Evolutionary conservation across 2,329 filamentous ascomycete species (phyloP).

Genomic region (Aspergillus aculeatus): DNA sequence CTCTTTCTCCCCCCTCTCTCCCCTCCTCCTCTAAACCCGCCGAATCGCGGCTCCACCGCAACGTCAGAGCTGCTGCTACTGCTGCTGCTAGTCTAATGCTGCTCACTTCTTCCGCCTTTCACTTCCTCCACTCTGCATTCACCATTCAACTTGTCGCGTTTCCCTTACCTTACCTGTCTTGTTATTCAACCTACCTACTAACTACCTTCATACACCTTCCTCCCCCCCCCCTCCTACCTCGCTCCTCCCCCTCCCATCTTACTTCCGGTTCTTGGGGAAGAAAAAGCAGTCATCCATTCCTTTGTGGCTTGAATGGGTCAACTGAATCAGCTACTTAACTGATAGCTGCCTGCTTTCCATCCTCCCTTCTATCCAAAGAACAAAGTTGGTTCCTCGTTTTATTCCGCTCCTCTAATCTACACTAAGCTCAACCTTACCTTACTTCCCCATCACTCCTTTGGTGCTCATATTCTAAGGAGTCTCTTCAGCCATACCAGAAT

Average conservation of each 20-base stretch:
- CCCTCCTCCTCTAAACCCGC: slow-evolving; percentile 3
- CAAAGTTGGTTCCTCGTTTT: not conserved
- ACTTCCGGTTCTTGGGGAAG: too few relatives aligned
- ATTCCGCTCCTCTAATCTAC: not conserved
- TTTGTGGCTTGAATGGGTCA: not conserved
- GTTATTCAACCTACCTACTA: not conserved
- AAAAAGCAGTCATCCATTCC: not conserved
- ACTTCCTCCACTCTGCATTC: not conserved
- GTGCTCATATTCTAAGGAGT: not conserved
- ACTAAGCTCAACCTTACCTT: not conserved
- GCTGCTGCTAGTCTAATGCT: slow-evolving; percentile 1
- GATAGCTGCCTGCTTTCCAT: not conserved
- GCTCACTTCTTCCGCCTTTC: not conserved
- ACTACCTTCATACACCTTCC: not conserved
- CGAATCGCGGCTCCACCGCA: slow-evolving; percentile 16
- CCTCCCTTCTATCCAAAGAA: not conserved
- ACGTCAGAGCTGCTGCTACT: slow-evolving; percentile 19
- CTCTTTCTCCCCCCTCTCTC: too few relatives aligned
- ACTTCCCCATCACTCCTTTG: not conserved
- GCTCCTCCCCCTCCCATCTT: too few relatives aligned
- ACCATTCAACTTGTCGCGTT: slow-evolving; percentile 3
- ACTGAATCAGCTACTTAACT: not conserved
- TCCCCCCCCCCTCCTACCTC: not conserved
- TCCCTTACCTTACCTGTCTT: not conserved
- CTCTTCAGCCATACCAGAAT: not conserved